Percentiles rank a stretch among this genome's conserved stretches.
Conservation (phyloP, 495 filamentous ascomycete species). For the Aspergillus heteromorphus region DNA sequence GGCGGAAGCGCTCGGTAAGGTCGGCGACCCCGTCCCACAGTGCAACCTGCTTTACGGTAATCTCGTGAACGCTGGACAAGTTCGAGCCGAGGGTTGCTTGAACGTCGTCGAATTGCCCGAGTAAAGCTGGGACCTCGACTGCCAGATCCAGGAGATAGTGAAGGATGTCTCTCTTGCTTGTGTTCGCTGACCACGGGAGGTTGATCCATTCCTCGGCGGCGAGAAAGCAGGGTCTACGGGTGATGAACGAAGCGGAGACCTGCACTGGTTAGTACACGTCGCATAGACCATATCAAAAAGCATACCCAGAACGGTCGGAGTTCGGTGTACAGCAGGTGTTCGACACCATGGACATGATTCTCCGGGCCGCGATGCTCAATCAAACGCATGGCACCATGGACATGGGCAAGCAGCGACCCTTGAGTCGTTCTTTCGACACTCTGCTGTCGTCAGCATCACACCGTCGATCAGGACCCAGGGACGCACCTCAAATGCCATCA, state of each 20-base stretch:
- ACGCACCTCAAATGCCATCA: slow-evolving; percentile 40
- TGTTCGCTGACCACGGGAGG: slow-evolving; percentile 38
- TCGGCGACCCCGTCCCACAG: slow-evolving; percentile 36
- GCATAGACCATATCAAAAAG: background rate
- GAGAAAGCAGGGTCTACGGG: slow-evolving; percentile 32
- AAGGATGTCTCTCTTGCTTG: slow-evolving; percentile 37
- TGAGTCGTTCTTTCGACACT: slow-evolving; percentile 40
- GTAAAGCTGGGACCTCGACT: slow-evolving; percentile 31
- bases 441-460: slow-evolving; percentile 19
- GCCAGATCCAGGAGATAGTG: slow-evolving; percentile 39
- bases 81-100: slow-evolving; percentile 15
- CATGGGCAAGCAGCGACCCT: slow-evolving; percentile 32
- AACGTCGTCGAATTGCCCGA: slow-evolving; percentile 31
- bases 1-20: slow-evolving; percentile 26
- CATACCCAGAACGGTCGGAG: slow-evolving; percentile 43
- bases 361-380: slow-evolving; percentile 44
- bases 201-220: slow-evolving; percentile 40
- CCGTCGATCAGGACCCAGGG: background rate
- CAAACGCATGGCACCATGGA: slow-evolving; percentile 37
- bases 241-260: slow-evolving; percentile 32
- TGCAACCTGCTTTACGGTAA: slow-evolving; percentile 30
- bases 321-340: slow-evolving; percentile 40
- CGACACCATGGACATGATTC: slow-evolving; percentile 41
- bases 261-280: slow-evolving; percentile 5
- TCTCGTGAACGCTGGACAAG: slow-evolving; percentile 29